phyloP scores from a whole-genome alignment of 495 filamentous ascomycete genomes.

The Penicillium chermesinum region DNA sequence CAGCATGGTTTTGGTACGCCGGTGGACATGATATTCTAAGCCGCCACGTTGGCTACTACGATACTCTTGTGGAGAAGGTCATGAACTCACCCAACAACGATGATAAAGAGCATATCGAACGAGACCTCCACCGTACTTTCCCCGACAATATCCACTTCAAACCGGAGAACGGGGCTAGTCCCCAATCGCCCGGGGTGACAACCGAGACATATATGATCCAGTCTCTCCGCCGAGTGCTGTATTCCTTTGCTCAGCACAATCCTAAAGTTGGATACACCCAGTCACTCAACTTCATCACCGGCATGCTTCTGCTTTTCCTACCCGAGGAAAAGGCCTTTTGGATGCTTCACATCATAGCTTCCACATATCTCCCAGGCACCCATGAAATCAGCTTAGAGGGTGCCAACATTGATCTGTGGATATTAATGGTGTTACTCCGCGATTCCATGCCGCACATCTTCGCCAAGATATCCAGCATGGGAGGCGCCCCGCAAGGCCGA shows the following conservation, averaged over 20 bases:
- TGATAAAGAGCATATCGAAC: constrained; percentile 88
- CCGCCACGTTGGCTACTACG: constrained; percentile 69
- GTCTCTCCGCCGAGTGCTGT: constrained; percentile 77
- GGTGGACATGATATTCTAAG: constrained; percentile 73
- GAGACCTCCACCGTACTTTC: constrained; percentile 92
- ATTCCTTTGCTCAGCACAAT: constrained; percentile 84
- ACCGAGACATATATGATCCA: constrained; percentile 72
- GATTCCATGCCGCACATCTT: constrained; percentile 84
- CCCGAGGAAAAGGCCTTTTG: constrained; percentile 89
- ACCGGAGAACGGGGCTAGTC: constrained; percentile 49
- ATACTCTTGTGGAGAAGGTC: constrained; percentile 58
- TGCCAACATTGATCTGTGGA: constrained; percentile 90
- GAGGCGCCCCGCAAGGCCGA: constrained; percentile 46
- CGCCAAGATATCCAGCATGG: constrained; percentile 78
- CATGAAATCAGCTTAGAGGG: constrained; percentile 90
- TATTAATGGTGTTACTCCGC: constrained; percentile 79
- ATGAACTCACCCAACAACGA: constrained; percentile 57
- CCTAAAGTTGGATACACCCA: constrained; percentile 93
- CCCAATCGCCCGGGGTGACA: constrained; percentile 29
- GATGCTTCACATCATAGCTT: constrained; percentile 89
- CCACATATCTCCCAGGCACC: constrained; percentile 81
- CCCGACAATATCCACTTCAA: constrained; percentile 93
- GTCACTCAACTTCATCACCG: constrained; percentile 95
- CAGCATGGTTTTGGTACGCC: constrained; percentile 98
- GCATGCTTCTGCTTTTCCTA: constrained; percentile 88